A percentile compares a stretch with the other conserved stretches of the same genome.
Conservation (phyloP, 106 monocot genomes). For the Narthecium ossifragum region DNA sequence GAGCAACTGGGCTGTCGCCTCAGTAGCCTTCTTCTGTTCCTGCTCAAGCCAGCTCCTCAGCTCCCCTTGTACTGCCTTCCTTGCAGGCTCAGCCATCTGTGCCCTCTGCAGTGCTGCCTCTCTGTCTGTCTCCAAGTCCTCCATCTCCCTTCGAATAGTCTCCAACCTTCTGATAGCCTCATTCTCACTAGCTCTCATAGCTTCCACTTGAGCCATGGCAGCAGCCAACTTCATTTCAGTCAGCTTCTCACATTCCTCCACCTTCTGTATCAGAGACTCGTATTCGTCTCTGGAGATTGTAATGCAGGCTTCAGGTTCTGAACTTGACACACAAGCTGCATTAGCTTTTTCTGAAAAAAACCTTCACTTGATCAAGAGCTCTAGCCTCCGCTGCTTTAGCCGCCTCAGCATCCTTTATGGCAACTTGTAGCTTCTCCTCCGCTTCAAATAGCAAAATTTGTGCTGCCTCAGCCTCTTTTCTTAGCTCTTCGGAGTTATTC, state of each 20-base stretch:
- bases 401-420: neutral
- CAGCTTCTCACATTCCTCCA: conserved; percentile 3
- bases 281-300: neutral
- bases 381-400: neutral
- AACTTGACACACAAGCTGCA: neutral
- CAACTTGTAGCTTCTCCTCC: conserved; percentile 1
- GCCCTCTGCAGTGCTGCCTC: conserved; percentile 1
- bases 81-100: conserved; percentile 2
- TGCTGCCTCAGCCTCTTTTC: neutral
- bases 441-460: neutral
- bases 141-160: neutral
- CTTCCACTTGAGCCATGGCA: conserved; percentile 6
- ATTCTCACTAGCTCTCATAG: conserved; percentile 2
- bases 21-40: conserved; percentile 1
- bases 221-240: conserved; percentile 1
- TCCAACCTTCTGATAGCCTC: neutral
- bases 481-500: neutral
- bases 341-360: neutral
- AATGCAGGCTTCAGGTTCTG: neutral
- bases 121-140: neutral
- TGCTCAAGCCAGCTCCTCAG: neutral
- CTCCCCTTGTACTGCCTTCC: conserved; percentile 1
- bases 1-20: neutral
- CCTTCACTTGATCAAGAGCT: neutral
- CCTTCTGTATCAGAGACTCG: neutral